Percentiles rank a stretch among this genome's conserved stretches.
Conservation (phyloP, 306 rosid species). For the Acmispon strigosus region DNA sequence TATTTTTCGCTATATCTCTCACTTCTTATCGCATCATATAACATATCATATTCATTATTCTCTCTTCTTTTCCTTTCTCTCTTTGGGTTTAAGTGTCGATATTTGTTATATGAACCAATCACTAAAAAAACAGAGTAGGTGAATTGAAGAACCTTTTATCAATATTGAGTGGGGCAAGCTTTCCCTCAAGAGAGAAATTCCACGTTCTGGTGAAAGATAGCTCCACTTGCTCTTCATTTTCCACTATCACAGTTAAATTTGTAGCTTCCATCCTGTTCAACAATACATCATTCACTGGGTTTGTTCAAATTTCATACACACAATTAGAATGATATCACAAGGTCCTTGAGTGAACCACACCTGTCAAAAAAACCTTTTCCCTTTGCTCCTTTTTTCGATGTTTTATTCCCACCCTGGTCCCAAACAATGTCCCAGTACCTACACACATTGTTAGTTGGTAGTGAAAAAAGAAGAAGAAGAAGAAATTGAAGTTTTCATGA, state of each 20-base stretch:
- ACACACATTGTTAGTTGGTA: not conserved
- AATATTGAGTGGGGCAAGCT: slow-evolving; percentile 70
- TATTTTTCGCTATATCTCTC: too few species aligned
- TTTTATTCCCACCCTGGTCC: slow-evolving; percentile 24
- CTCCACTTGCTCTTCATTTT: slow-evolving; percentile 78
- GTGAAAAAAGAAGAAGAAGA: not conserved
- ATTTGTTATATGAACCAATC: too few species aligned
- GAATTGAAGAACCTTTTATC: slow-evolving; percentile 57
- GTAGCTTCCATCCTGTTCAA: slow-evolving; percentile 58
- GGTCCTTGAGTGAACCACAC: slow-evolving; percentile 13
- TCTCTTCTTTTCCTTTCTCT: too few species aligned
- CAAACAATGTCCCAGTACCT: slow-evolving; percentile 50
- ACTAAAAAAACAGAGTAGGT: not conserved
- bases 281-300: not conserved
- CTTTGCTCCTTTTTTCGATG: slow-evolving; percentile 25
- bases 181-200: slow-evolving; percentile 52
- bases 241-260: slow-evolving; percentile 48
- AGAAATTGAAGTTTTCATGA: not conserved
- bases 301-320: not conserved
- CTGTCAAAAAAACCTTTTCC: slow-evolving; percentile 38
- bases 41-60: too few species aligned
- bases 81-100: too few species aligned
- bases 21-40: too few species aligned
- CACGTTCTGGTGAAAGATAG: slow-evolving; percentile 74
- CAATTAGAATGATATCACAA: not conserved